Percentiles rank a stretch among this genome's conserved stretches.
These are phyloP conservation scores for Dunaliella primolecta DNA, from an alignment of 139 green algal genomes.

Conservation along the genomic window DNA sequence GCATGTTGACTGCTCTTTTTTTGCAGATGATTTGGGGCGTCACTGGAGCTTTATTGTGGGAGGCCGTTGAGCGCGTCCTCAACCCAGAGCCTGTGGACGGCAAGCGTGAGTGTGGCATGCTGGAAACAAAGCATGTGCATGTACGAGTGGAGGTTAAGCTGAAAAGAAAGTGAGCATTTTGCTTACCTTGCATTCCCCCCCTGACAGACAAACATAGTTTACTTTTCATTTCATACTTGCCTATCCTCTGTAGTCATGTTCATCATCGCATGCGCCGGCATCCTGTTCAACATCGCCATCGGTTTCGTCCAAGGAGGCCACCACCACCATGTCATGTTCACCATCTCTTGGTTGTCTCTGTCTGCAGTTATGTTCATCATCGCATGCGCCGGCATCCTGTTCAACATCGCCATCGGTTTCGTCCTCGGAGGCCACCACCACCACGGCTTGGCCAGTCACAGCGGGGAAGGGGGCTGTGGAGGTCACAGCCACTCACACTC, in stretches of 20 bases:
- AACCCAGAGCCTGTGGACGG: slow-evolving; percentile 69
- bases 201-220: background rate
- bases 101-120: slow-evolving; percentile 50
- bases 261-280: slow-evolving; percentile 69
- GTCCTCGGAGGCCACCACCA: slow-evolving; percentile 60
- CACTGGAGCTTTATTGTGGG: slow-evolving; percentile 83
- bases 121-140: background rate
- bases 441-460: slow-evolving; percentile 27
- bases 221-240: background rate
- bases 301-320: slow-evolving; percentile 60
- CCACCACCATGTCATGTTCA: slow-evolving; percentile 42
- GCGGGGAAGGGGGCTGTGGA: slow-evolving; percentile 17
- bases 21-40: slow-evolving; percentile 71
- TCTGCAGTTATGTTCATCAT: slow-evolving; percentile 85
- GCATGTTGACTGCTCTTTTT: too few species aligned
- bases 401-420: slow-evolving; percentile 74
- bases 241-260: slow-evolving; percentile 74
- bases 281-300: slow-evolving; percentile 81
- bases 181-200: background rate
- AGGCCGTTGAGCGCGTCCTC: slow-evolving; percentile 74
- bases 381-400: slow-evolving; percentile 64
- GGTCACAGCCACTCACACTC: slow-evolving; percentile 44
- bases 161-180: background rate
- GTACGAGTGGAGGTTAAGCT: background rate
- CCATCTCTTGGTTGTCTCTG: slow-evolving; percentile 12